phyloP scores from a whole-genome alignment of 1,284 basidiomycete genomes.

The Serendipita sp. region DNA sequence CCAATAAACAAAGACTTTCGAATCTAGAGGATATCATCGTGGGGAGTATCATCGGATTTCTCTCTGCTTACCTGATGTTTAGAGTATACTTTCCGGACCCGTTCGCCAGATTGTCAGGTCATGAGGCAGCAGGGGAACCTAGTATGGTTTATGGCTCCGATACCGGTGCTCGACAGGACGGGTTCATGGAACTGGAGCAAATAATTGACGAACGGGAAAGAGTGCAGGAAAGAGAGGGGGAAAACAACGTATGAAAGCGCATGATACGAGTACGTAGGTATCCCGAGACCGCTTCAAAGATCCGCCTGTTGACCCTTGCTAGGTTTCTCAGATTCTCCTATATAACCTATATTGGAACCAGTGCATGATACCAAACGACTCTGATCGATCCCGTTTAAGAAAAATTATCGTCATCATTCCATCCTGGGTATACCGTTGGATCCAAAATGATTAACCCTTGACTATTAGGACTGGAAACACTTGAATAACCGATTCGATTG shows the following conservation, averaged over 20 bases:
- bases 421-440: neutral
- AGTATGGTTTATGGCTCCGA: conserved; percentile 7
- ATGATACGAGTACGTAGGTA: too few species aligned
- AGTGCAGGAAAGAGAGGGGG: neutral
- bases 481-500: too few species aligned
- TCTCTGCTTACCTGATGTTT: conserved; percentile 37
- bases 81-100: conserved; percentile 52
- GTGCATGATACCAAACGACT: too few species aligned
- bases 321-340: too few species aligned
- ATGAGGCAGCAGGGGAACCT: conserved; percentile 6
- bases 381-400: too few species aligned
- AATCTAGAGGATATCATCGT: conserved; percentile 43
- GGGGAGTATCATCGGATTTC: conserved; percentile 41
- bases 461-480: neutral
- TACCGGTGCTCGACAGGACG: neutral
- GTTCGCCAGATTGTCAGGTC: conserved; percentile 22
- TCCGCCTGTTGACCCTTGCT: too few species aligned
- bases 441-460: neutral
- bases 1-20: neutral
- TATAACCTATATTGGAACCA: too few species aligned
- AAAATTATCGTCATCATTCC: neutral
- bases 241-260: neutral
- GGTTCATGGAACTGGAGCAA: neutral
- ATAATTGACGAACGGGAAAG: neutral
- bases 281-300: too few species aligned